Evolutionary conservation across 78 protist genomes (phyloP).

Genomic region (Dictyostelium firmibasis): DNA sequence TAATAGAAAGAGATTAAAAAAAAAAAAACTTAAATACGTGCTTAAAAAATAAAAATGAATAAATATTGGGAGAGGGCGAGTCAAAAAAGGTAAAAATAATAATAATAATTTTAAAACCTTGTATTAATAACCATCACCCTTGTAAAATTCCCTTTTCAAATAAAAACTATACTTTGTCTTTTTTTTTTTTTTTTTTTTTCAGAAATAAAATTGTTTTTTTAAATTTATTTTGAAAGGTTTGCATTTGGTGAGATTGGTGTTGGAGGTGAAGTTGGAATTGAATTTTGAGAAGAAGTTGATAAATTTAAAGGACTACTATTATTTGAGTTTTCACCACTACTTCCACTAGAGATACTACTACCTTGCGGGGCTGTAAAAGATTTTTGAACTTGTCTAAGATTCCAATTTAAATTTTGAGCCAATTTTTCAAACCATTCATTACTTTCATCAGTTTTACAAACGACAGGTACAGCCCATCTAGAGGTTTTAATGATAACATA

Average conservation of each 20-base stretch:
- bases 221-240: not conserved
- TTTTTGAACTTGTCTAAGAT: slow-evolving; percentile 70
- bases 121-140: too few species aligned
- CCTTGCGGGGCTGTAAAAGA: not conserved
- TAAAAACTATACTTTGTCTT: too few species aligned
- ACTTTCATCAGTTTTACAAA: slow-evolving; percentile 67
- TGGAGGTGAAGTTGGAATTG: not conserved
- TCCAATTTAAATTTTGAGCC: slow-evolving; percentile 78
- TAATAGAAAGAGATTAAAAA: too few species aligned
- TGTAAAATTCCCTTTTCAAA: too few species aligned
- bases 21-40: too few species aligned
- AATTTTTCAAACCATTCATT: slow-evolving; percentile 83
- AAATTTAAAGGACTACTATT: not conserved
- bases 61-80: too few species aligned
- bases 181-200: not conserved
- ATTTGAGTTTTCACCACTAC: not conserved
- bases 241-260: not conserved
- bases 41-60: too few species aligned
- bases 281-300: not conserved
- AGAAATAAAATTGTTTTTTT: not conserved
- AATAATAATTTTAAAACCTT: too few species aligned
- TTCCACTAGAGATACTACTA: not conserved
- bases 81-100: too few species aligned
- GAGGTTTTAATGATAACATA: slow-evolving; percentile 59
- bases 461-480: slow-evolving; percentile 81